Evolutionary conservation across 2,329 filamentous ascomycete genomes (phyloP).

Genomic region (Coniochaeta sp.): DNA sequence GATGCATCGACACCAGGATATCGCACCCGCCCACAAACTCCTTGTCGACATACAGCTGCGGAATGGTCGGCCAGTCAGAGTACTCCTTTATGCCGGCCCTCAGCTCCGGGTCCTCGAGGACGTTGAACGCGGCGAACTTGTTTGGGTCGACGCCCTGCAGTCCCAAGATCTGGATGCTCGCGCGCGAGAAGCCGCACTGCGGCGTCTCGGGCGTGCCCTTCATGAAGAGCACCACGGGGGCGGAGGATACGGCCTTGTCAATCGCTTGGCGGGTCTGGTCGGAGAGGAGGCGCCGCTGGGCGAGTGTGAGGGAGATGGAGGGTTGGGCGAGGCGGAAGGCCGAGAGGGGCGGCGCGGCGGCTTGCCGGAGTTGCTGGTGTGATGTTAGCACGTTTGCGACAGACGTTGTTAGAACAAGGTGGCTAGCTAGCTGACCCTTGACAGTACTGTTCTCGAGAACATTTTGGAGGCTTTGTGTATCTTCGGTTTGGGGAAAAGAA

Average conservation of each 20-base stretch:
- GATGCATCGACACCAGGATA: conserved; percentile 94
- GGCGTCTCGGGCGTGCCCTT: conserved; percentile 78
- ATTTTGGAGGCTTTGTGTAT: conserved; percentile 5
- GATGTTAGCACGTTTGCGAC: not conserved
- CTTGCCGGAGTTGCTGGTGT: not conserved
- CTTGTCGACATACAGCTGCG: conserved; percentile 89
- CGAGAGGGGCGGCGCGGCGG: not conserved
- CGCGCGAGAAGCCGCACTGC: conserved; percentile 84
- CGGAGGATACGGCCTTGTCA: conserved; percentile 78
- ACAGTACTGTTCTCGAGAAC: conserved; percentile 12
- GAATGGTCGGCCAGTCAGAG: conserved; percentile 98
- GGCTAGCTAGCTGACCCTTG: conserved; percentile 6
- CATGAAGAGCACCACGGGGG: conserved; percentile 94
- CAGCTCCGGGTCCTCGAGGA: conserved; percentile 83
- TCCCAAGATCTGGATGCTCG: conserved; percentile 89
- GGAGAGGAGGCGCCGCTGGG: conserved; percentile 62
- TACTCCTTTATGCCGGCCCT: conserved; percentile 97
- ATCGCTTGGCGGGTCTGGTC: conserved; percentile 75
- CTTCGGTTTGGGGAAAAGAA: not conserved
- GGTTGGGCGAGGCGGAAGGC: not conserved
- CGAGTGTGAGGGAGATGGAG: not conserved
- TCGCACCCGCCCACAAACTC: conserved; percentile 98
- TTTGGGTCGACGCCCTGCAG: conserved; percentile 89
- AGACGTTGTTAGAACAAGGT: too few species aligned
- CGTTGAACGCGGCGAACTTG: conserved; percentile 98